These are phyloP conservation scores for Microthlaspi erraticum DNA, from an alignment of 345 rosid genomes.

Conservation along the genomic window DNA sequence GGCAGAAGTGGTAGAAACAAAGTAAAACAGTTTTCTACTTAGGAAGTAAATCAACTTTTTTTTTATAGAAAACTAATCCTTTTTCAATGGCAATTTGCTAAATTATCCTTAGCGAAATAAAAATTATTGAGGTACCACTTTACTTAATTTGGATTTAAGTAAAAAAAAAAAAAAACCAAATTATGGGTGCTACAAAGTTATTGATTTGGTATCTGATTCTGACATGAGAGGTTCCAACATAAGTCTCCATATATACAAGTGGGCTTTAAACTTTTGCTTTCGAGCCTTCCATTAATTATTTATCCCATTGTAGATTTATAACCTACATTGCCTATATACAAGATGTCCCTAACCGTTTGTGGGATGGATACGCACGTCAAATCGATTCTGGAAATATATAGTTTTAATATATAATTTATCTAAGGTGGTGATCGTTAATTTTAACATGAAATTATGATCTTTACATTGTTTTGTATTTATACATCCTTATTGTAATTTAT, in stretches of 20 bases:
- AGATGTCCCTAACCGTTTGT: conserved; percentile 36
- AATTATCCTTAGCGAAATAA: neutral
- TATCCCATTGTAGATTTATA: conserved; percentile 37
- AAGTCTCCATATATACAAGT: conserved; percentile 30
- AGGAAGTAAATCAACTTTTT: neutral
- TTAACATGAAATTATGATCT: neutral
- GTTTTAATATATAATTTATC: neutral
- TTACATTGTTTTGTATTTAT: neutral
- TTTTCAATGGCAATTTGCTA: neutral
- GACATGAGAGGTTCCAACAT: conserved; percentile 30
- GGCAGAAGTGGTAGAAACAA: neutral
- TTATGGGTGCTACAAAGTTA: conserved; percentile 20
- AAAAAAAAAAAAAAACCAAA: conserved; percentile 9
- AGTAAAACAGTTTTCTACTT: neutral
- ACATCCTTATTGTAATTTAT: neutral
- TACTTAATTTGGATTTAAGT: conserved; percentile 7
- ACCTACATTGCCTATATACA: conserved; percentile 32
- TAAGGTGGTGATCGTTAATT: neutral
- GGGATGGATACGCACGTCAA: conserved; percentile 42
- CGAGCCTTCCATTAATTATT: conserved; percentile 30
- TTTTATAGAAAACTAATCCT: neutral
- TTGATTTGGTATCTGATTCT: conserved; percentile 38
- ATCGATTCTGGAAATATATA: neutral
- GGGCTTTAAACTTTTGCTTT: conserved; percentile 40
- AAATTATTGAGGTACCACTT: conserved; percentile 18